Conservation (phyloP, 2,329 filamentous ascomycete species). For the Aspergillus unguis region DNA sequence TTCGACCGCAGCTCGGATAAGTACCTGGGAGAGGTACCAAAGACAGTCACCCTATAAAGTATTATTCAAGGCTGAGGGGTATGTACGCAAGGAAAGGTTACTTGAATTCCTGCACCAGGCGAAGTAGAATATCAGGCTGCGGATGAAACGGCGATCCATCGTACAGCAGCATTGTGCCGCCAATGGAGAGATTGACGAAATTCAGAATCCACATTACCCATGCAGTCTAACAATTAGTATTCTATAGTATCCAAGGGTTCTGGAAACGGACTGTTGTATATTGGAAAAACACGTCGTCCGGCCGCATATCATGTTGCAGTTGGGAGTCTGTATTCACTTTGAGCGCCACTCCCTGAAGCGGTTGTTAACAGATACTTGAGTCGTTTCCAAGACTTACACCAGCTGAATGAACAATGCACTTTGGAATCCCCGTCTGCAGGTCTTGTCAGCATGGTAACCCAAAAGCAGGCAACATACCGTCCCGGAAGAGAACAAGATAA, state of each 20-base stretch:
- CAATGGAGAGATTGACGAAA: neutral
- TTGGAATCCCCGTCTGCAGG: neutral
- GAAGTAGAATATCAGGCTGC: too few species aligned
- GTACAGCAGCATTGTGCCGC: neutral
- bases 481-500: neutral
- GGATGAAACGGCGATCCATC: neutral
- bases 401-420: neutral
- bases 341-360: neutral
- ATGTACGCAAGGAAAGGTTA: too few species aligned
- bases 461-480: neutral
- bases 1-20: neutral
- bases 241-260: too few species aligned
- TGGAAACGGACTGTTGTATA: neutral
- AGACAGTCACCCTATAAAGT: neutral
- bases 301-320: neutral
- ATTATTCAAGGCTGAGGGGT: neutral
- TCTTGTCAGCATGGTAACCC: neutral
- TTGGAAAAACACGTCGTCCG: neutral
- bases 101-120: too few species aligned
- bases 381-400: neutral
- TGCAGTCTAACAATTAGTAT: neutral
- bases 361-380: too few species aligned
- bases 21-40: neutral
- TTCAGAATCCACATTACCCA: neutral
- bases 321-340: neutral